Conservation (phyloP, 1,284 basidiomycete genomes). For the Caloboletus inedulis region DNA sequence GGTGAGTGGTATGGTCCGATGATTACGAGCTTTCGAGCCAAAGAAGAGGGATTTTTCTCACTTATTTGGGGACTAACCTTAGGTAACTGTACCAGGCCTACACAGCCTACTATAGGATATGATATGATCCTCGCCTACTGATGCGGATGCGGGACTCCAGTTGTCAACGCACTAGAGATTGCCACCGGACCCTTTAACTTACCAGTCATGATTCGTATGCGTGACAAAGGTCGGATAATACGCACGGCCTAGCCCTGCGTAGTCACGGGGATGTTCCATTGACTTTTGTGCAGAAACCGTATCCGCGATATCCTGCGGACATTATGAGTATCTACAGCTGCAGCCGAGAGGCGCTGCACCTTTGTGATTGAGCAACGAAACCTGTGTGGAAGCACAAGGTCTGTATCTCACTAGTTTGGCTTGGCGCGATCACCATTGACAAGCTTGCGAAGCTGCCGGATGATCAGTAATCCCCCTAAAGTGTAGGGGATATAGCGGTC, state of each 20-base stretch:
- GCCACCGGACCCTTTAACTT: not conserved
- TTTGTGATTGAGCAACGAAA: not conserved
- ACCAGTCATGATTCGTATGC: not conserved
- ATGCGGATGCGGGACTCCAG: not conserved
- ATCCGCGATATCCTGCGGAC: conserved; percentile 4
- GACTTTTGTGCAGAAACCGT: not conserved
- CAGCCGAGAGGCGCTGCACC: conserved; percentile 3
- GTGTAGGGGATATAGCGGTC: not conserved
- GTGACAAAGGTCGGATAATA: not conserved
- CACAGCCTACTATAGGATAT: conserved; percentile 1
- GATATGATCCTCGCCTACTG: conserved; percentile 1
- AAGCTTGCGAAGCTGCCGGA: not conserved
- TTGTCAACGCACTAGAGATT: not conserved
- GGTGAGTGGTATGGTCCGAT: not conserved
- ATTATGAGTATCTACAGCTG: not conserved
- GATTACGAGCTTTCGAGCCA: not conserved
- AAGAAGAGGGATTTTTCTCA: not conserved
- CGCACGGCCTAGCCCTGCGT: not conserved
- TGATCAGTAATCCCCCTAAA: not conserved
- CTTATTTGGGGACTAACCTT: not conserved
- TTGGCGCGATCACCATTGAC: not conserved
- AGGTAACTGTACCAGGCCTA: not conserved
- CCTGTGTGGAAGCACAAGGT: not conserved
- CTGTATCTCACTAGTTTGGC: not conserved
- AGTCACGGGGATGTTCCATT: not conserved